Evolutionary conservation across 768 basidiomycete species (phyloP), one percentile per base, ranked within the genome.

Genomic region (Agaricus blazei): DNA sequence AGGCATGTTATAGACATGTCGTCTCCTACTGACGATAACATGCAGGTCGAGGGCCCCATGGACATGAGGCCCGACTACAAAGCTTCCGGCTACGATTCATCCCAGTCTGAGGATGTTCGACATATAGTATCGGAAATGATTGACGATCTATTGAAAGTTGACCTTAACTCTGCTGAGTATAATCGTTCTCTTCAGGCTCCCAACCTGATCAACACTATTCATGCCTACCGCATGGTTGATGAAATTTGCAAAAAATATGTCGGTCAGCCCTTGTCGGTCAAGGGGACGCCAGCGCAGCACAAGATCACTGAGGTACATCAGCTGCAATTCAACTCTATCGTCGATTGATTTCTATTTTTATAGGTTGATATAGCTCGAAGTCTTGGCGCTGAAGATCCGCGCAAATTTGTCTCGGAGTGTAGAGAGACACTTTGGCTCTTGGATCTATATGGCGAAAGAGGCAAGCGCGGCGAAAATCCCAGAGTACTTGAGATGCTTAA

Each of bases 301-400:
- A 52, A 56, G n/a, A 78, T 87, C 23, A 68, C 77, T 55, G 75
- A 74, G 68, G 84, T 83, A 56, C 59, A 73, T 60, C 8, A 43
- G 41, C 34, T 19, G 31, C 19, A 3, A 46, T 48, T 34, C 48
- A 27, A 26, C 45, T 24, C 40, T 12, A 37, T 9, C 27, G 24
- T n/a, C 26, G 14, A 57, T 26, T 48, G 9, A 34, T 11, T 8
- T 52, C 40, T 44, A 50, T 38, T 27, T 58, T 36, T 53, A 5
- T 58, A 85, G 83, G 66, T 59, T 37, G 84, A 88, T 55, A 74
- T 89, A 27, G 68, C 78, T 63, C 68, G 65, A 38, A 82, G 81
- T 7, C 69, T 89, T 48, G 69, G 71, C 19, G 63, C 85, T 14
- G 70, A 75, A 34, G 62, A 68, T 15, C 66, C 72, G 40, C 58